A percentile compares a stretch with the other conserved stretches of the same genome.
These are phyloP conservation scores for Antitrichia curtipendula DNA, from an alignment of 225 moss, liverwort and hornwort species.

Conservation along the genomic window DNA sequence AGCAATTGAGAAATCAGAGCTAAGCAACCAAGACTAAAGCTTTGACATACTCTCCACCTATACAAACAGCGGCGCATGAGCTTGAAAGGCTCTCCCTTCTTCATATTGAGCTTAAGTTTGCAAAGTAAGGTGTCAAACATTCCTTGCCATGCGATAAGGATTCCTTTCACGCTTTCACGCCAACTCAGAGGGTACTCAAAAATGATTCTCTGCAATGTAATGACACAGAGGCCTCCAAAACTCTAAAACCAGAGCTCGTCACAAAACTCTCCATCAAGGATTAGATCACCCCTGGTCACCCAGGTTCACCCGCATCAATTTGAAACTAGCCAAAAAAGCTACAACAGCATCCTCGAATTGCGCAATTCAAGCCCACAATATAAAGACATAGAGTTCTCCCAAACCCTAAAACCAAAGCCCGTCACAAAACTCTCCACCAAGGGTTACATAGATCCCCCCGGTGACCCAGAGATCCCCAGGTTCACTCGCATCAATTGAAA, in stretches of 20 bases:
- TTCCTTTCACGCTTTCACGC: background rate
- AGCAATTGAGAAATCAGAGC: background rate
- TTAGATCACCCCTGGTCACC: background rate
- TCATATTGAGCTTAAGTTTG: background rate
- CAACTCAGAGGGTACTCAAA: background rate
- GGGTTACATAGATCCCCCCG: background rate
- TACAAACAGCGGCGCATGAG: background rate
- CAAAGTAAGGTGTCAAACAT: background rate
- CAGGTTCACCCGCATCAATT: background rate
- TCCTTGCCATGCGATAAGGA: background rate
- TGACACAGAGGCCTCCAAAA: background rate
- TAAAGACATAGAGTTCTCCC: background rate
- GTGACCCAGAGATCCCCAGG: background rate
- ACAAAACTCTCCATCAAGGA: background rate
- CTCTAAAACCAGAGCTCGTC: background rate
- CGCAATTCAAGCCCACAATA: background rate
- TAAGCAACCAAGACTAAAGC: background rate
- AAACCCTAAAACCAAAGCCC: background rate
- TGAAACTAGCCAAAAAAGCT: background rate
- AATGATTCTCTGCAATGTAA: background rate
- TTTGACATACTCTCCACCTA: background rate
- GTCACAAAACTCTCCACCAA: background rate
- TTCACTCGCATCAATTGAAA: background rate
- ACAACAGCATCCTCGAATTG: background rate
- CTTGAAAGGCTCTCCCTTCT: background rate